These are phyloP conservation scores for Boeremia exigua DNA, from an alignment of 2,329 filamentous ascomycete genomes.

Conservation along the genomic window DNA sequence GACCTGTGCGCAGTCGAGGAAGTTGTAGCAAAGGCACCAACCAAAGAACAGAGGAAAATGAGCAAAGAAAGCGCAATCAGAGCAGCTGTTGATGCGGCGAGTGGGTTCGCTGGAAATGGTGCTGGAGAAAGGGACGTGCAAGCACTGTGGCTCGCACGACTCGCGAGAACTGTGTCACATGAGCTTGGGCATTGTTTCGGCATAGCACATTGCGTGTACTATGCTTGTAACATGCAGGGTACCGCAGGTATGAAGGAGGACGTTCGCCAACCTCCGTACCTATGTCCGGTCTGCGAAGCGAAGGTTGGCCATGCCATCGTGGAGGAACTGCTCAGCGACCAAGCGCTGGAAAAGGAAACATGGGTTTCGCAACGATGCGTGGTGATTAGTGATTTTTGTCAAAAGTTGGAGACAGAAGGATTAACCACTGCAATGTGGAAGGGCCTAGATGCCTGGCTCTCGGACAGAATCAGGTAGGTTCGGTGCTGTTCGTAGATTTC, in stretches of 20 bases:
- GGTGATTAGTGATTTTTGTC: constrained; percentile 53
- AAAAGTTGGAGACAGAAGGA: constrained; percentile 47
- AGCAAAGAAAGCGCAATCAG: constrained; percentile 22
- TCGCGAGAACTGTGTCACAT: constrained; percentile 63
- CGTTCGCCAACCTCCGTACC: constrained; percentile 66
- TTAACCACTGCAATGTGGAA: constrained; percentile 21
- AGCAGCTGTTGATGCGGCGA: constrained; percentile 21
- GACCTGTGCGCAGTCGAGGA: constrained; percentile 43
- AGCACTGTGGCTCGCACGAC: constrained; percentile 63
- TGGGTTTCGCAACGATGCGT: constrained; percentile 49
- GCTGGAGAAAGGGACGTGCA: not conserved
- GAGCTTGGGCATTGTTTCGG: constrained; percentile 73
- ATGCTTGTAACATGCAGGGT: constrained; percentile 69
- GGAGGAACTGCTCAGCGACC: constrained; percentile 27
- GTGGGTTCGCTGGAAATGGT: not conserved
- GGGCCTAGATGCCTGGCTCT: constrained; percentile 24
- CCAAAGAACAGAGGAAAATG: constrained; percentile 15
- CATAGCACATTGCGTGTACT: constrained; percentile 69
- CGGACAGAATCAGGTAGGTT: not conserved
- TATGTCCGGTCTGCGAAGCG: constrained; percentile 65
- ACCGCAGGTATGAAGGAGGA: constrained; percentile 65
- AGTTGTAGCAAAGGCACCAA: constrained; percentile 16
- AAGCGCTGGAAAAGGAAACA: constrained; percentile 16
- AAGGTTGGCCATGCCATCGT: constrained; percentile 54
- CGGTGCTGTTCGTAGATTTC: too few relatives aligned